Base-by-base conservation (phyloP, 306 rosid species). In the Pterocarpus santalinus region DNA sequence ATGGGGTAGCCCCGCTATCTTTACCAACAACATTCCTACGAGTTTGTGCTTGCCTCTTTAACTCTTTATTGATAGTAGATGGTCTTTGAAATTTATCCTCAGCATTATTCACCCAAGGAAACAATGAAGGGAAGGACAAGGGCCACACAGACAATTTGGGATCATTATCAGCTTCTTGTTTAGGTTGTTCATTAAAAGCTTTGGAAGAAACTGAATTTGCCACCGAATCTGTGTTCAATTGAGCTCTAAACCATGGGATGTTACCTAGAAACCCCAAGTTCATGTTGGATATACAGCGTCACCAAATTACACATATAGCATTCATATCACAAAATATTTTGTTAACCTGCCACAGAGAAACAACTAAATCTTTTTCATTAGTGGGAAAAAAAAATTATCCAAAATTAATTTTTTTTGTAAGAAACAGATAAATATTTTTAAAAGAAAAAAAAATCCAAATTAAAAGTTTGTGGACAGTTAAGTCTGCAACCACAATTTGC, bases 31-130 rank as follows among this genome's bases (percentile, higher is more conserved):
- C 52, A 53, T 49, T 63, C 72, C 87, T 7, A 9, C 46, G 85
- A 15, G 80, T 76, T 60, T 63, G 92, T 22, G 86, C 90, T 12
- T 81, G 88, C 80, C 88, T 91, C 83, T 73, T 92, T 73, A 91
- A 78, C 77, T 55, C 84, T 65, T 83, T 88, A 44, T 95, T 91
- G 71, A 93, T 90, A 15, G 97, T 92, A 63, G 97, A 73, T 51
- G 89, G 89, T n/a, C 87, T 84, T 80, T 60, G 63, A 83, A 83
- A 51, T 73, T 72, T 85, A 9, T 84, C 83, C 57, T 66, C 78
- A 55, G 36, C 64, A 65, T 76, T 75, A 16, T 49, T 69, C 28
- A 76, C 77, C 97, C 92, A 91, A 9, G 97, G 92, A 69, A 86
- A 16, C 63, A 87, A 72, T 65, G 90, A 78, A 78, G 86, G 76